Conservation (phyloP, 2,329 filamentous ascomycete species). For the Aspergillus sp. region DNA sequence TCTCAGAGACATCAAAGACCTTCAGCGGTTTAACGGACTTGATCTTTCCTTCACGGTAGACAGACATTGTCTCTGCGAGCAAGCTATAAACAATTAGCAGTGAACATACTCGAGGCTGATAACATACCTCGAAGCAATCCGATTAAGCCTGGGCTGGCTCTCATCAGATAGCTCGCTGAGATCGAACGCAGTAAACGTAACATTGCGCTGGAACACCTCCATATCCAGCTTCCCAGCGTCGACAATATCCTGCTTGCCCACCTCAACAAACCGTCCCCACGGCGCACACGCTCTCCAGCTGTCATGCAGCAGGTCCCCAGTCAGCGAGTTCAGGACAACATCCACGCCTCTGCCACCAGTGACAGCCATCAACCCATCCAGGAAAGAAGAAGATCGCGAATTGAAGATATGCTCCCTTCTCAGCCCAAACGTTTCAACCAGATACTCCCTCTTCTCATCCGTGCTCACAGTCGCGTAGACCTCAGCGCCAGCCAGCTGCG, state of each 20-base stretch:
- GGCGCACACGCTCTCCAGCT: not conserved
- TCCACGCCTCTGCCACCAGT: constrained; percentile 13
- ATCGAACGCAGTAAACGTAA: not conserved
- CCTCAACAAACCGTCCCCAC: constrained; percentile 15
- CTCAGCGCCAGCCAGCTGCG: not conserved
- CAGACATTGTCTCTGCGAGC: not conserved
- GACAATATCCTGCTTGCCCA: constrained; percentile 14
- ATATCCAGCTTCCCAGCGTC: not conserved
- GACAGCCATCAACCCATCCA: not conserved
- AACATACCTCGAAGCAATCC: not conserved
- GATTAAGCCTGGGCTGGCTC: not conserved
- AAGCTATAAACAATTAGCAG: not conserved
- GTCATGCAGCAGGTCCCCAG: not conserved
- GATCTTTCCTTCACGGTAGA: not conserved
- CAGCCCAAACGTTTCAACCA: constrained; percentile 17
- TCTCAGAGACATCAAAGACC: not conserved
- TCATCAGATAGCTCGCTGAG: not conserved
- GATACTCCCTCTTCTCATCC: constrained; percentile 21
- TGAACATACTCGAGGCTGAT: not conserved
- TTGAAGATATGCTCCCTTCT: constrained; percentile 11
- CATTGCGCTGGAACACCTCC: not conserved
- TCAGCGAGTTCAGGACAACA: constrained; percentile 14
- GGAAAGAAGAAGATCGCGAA: not conserved
- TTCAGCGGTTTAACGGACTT: not conserved
- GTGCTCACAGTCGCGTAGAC: constrained; percentile 26